phyloP scores from a whole-genome alignment of 2,329 filamentous ascomycete species.

The Fusarium goolgardi region DNA sequence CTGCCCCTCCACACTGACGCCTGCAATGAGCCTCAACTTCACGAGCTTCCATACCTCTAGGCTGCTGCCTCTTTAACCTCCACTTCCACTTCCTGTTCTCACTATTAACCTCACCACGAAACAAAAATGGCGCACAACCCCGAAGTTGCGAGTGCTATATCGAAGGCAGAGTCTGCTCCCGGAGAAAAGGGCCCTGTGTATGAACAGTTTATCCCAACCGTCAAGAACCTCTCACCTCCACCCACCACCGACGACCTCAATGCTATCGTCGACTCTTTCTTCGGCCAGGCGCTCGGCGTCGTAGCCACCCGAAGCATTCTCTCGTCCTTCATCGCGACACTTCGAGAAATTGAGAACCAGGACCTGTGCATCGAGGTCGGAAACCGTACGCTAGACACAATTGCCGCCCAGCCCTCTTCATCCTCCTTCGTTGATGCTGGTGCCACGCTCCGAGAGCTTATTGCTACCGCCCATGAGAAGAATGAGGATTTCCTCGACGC shows the following conservation, averaged over 20 bases:
- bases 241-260: slow-evolving; percentile 68
- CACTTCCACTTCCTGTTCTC: slow-evolving; percentile 24
- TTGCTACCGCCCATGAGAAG: slow-evolving; percentile 84
- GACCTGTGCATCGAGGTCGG: slow-evolving; percentile 81
- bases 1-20: slow-evolving; percentile 41
- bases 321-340: slow-evolving; percentile 70
- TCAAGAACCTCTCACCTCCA: slow-evolving; percentile 57
- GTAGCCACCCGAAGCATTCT: slow-evolving; percentile 80
- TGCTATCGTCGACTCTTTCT: slow-evolving; percentile 73
- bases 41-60: slow-evolving; percentile 16
- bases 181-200: slow-evolving; percentile 60
- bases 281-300: slow-evolving; percentile 77
- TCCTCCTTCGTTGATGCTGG: slow-evolving; percentile 87
- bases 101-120: neutral
- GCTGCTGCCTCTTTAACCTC: slow-evolving; percentile 26
- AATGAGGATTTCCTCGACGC: slow-evolving; percentile 84
- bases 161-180: slow-evolving; percentile 53
- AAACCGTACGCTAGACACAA: slow-evolving; percentile 74
- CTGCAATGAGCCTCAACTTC: slow-evolving; percentile 33
- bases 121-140: slow-evolving; percentile 53
- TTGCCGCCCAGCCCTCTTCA: slow-evolving; percentile 70
- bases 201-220: slow-evolving; percentile 58
- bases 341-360: slow-evolving; percentile 69
- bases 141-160: slow-evolving; percentile 59
- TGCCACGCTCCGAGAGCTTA: slow-evolving; percentile 79